These are phyloP conservation scores for Hemileccinum rubropunctum DNA, from an alignment of 768 basidiomycete genomes.

Conservation along the genomic window DNA sequence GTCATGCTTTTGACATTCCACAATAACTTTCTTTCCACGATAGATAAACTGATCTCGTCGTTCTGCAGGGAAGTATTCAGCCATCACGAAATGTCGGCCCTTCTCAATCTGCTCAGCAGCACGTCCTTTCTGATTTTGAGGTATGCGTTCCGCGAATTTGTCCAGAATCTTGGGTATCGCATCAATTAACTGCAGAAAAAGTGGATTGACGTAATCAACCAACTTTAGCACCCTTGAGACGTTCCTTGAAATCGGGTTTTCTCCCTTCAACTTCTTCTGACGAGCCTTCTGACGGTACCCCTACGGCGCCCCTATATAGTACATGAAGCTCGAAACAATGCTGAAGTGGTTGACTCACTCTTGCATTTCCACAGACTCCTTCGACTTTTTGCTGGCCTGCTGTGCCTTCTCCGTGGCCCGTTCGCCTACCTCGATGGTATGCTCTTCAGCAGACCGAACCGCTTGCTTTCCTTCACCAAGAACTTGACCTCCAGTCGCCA, in stretches of 20 bases:
- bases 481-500: slow-evolving; percentile 28
- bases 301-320: slow-evolving; percentile 22
- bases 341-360: slow-evolving; percentile 10
- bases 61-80: slow-evolving; percentile 89
- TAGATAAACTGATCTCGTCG: slow-evolving; percentile 91
- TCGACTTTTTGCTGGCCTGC: not conserved
- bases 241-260: slow-evolving; percentile 34
- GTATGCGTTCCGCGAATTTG: slow-evolving; percentile 53
- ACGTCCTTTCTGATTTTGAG: slow-evolving; percentile 64
- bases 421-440: slow-evolving; percentile 1
- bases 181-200: not conserved
- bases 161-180: slow-evolving; percentile 32
- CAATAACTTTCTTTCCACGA: slow-evolving; percentile 88
- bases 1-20: slow-evolving; percentile 90
- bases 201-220: slow-evolving; percentile 1
- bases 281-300: slow-evolving; percentile 6
- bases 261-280: slow-evolving; percentile 35
- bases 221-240: slow-evolving; percentile 30
- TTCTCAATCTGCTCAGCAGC: slow-evolving; percentile 53
- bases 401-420: slow-evolving; percentile 10
- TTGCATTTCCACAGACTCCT: slow-evolving; percentile 4
- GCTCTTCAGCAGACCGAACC: slow-evolving; percentile 13
- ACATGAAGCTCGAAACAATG: not conserved
- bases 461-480: slow-evolving; percentile 15
- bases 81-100: slow-evolving; percentile 64